These are phyloP conservation scores for Avena eriantha DNA, from an alignment of 176 grass and related monocot genomes.

Conservation along the genomic window DNA sequence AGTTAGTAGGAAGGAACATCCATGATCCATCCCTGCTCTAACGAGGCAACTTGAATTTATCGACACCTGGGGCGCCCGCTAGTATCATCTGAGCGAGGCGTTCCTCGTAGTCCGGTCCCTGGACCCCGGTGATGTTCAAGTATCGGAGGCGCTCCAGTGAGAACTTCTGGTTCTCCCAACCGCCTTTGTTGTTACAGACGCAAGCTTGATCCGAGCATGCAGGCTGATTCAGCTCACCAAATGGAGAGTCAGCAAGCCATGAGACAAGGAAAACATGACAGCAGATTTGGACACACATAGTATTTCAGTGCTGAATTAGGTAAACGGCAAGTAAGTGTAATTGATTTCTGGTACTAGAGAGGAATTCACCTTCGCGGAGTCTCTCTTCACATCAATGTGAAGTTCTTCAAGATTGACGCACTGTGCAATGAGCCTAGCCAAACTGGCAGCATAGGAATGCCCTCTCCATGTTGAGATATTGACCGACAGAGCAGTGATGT, in stretches of 20 bases:
- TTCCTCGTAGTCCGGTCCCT: not conserved
- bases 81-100: not conserved
- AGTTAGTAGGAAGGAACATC: not conserved
- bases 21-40: not conserved
- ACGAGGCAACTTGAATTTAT: not conserved
- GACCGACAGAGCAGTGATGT: not conserved
- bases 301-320: not conserved
- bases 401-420: conserved; percentile 17
- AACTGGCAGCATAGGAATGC: conserved; percentile 23
- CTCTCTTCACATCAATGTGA: not conserved
- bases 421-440: conserved; percentile 3
- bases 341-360: not conserved
- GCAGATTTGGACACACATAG: not conserved
- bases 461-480: not conserved
- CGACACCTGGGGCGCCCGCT: not conserved
- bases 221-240: not conserved
- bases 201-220: not conserved
- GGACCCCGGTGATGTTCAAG: not conserved
- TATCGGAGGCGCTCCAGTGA: conserved; percentile 1
- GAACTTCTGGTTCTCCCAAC: conserved; percentile 2
- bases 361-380: not conserved
- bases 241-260: not conserved
- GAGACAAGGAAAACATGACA: not conserved
- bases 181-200: not conserved
- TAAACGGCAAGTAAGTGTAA: not conserved